Conservation (phyloP, 2,329 filamentous ascomycete genomes). For the Fusarium liriodendri region DNA sequence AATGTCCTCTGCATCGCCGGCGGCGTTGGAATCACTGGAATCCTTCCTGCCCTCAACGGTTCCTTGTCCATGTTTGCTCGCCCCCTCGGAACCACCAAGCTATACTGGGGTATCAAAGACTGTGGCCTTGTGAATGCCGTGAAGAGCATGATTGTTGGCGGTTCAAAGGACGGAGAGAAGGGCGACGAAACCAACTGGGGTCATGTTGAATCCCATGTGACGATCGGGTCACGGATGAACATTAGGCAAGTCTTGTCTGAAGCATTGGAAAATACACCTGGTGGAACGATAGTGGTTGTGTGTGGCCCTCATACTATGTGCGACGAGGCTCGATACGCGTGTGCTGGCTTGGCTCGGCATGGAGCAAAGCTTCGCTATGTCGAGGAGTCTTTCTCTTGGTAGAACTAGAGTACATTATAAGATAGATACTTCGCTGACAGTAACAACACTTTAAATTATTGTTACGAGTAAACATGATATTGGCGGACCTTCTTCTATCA, state of each 20-base stretch:
- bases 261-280: slow-evolving; percentile 32
- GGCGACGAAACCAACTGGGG: slow-evolving; percentile 34
- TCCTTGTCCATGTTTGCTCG: slow-evolving; percentile 31
- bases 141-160: slow-evolving; percentile 36
- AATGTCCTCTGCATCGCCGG: slow-evolving; percentile 46
- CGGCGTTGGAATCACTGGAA: slow-evolving; percentile 47
- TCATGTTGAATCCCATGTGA: slow-evolving; percentile 43
- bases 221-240: slow-evolving; percentile 44
- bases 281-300: slow-evolving; percentile 44
- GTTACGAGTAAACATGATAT: neutral
- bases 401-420: neutral
- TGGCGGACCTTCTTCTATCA: neutral
- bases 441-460: neutral
- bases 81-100: slow-evolving; percentile 40
- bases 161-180: neutral
- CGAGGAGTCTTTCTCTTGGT: slow-evolving; percentile 38
- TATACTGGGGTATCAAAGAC: slow-evolving; percentile 46
- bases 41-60: slow-evolving; percentile 40
- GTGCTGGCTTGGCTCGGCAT: slow-evolving; percentile 40
- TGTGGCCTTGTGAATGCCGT: slow-evolving; percentile 41
- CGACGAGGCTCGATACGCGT: slow-evolving; percentile 44
- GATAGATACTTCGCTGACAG: neutral
- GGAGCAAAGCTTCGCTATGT: slow-evolving; percentile 38
- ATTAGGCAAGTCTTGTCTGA: slow-evolving; percentile 39
- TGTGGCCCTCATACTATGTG: slow-evolving; percentile 46